These are phyloP conservation scores for Pseudophaeomoniella oleicola DNA, from an alignment of 2,329 filamentous ascomycete genomes.

Conservation along the genomic window DNA sequence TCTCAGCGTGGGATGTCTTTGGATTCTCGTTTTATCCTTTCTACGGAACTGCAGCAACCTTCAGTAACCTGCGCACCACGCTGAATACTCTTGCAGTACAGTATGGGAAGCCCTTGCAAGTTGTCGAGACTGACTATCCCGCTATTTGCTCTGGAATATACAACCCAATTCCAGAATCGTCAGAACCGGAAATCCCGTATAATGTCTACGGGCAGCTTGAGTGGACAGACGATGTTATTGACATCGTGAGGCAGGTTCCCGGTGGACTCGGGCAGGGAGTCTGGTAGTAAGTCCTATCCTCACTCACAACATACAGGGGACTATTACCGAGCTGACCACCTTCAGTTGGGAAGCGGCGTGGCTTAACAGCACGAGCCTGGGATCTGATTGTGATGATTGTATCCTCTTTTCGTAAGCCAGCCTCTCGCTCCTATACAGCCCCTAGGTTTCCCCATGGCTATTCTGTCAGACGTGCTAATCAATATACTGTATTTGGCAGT, in stretches of 20 bases:
- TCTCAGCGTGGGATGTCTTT: conserved; percentile 52
- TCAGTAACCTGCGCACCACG: conserved; percentile 40
- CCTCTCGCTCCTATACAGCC: too few species aligned
- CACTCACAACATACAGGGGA: too few species aligned
- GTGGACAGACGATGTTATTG: conserved; percentile 47
- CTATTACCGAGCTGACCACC: too few species aligned
- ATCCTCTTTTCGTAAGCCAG: too few species aligned
- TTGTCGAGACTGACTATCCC: conserved; percentile 61
- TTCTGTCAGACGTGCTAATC: too few species aligned
- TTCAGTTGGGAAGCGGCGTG: conserved; percentile 63
- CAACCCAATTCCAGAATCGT: conserved; percentile 15
- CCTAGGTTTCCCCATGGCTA: too few species aligned
- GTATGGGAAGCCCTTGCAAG: conserved; percentile 52
- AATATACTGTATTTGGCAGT: too few species aligned
- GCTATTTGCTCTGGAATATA: conserved; percentile 37
- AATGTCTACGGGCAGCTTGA: conserved; percentile 46
- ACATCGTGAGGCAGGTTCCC: conserved; percentile 34
- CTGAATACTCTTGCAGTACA: conserved; percentile 44
- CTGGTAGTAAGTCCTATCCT: too few species aligned
- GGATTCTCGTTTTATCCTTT: conserved; percentile 63
- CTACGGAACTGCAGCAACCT: conserved; percentile 45
- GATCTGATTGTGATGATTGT: conserved; percentile 46
- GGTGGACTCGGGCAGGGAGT: conserved; percentile 40
- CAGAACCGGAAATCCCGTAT: conserved; percentile 45
- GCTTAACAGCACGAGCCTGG: conserved; percentile 49